A percentile compares a stretch with the other conserved stretches of the same genome.
phyloP scores from a whole-genome alignment of 2,329 filamentous ascomycete species.

The Neopestalotiopsis clavispora region DNA sequence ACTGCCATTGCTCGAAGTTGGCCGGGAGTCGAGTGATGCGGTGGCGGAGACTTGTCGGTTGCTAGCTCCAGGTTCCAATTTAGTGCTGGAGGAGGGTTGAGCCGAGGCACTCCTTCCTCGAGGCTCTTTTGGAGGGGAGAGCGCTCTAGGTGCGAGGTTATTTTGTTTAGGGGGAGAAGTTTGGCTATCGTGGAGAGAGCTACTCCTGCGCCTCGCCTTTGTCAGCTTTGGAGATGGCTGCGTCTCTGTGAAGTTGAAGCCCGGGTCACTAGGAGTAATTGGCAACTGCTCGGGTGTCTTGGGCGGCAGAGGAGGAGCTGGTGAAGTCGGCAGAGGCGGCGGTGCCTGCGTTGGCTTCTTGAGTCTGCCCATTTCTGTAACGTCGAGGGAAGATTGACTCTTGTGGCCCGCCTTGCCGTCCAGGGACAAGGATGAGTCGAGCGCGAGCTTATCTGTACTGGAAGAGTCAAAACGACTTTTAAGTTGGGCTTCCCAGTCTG shows the following conservation, averaged over 20 bases:
- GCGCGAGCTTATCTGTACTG: constrained; percentile 3
- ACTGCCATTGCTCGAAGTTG: constrained; percentile 43
- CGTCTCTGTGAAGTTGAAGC: constrained; percentile 31
- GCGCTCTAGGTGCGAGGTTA: constrained; percentile 23
- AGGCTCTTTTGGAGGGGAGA: constrained; percentile 35
- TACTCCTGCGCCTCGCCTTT: constrained; percentile 33
- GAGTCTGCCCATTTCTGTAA: constrained; percentile 14
- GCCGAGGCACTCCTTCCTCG: constrained; percentile 55
- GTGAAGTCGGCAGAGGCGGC: constrained; percentile 23
- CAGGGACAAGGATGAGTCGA: background rate
- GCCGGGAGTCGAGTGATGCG: constrained; percentile 31
- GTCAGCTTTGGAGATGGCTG: constrained; percentile 31
- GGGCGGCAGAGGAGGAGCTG: constrained; percentile 14
- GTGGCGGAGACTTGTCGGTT: constrained; percentile 38
- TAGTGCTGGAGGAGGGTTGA: constrained; percentile 43
- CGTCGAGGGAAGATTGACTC: constrained; percentile 23
- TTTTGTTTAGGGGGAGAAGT: constrained; percentile 23
- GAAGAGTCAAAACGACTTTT: constrained; percentile 10
- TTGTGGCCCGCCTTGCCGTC: constrained; percentile 18
- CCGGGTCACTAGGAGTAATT: constrained; percentile 23
- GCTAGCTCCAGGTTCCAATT: constrained; percentile 30
- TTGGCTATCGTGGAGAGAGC: constrained; percentile 28
- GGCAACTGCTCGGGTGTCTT: constrained; percentile 12
- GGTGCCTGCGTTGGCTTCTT: constrained; percentile 16
- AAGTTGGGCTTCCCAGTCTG: constrained; percentile 15